phyloP scores from a whole-genome alignment of 1,284 basidiomycete genomes.

The Phellopilus nigrolimitatus region DNA sequence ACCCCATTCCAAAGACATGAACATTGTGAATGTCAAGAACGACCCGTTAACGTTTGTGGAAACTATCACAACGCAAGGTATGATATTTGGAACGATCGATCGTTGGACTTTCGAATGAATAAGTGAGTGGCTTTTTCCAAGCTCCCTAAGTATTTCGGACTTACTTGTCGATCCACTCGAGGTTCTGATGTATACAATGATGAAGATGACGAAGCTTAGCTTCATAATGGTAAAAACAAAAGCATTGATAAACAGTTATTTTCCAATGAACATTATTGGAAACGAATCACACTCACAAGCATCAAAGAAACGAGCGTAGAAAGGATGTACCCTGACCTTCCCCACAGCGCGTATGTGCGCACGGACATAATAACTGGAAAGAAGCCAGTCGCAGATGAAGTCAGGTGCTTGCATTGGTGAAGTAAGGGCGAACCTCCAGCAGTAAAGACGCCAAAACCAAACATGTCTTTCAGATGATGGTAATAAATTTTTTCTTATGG shows the following conservation, averaged over 20 bases:
- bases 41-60: not conserved
- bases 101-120: too few species aligned
- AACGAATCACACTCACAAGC: not conserved
- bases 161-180: too few species aligned
- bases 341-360: constrained; percentile 16
- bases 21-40: not conserved
- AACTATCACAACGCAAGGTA: not conserved
- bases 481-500: not conserved
- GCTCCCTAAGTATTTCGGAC: too few species aligned
- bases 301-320: not conserved
- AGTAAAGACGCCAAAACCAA: not conserved
- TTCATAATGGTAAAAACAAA: too few species aligned
- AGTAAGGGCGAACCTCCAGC: constrained; percentile 6
- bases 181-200: too few species aligned
- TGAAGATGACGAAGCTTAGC: too few species aligned
- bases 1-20: constrained; percentile 2
- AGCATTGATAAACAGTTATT: not conserved
- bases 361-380: constrained; percentile 7
- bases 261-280: not conserved
- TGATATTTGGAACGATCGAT: not conserved
- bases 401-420: not conserved
- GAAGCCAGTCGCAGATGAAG: not conserved
- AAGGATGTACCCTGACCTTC: not conserved
- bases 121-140: too few species aligned
- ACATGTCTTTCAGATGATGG: not conserved